Base-by-base conservation (phyloP, 768 basidiomycete genomes). In the Paxillus involutus region DNA sequence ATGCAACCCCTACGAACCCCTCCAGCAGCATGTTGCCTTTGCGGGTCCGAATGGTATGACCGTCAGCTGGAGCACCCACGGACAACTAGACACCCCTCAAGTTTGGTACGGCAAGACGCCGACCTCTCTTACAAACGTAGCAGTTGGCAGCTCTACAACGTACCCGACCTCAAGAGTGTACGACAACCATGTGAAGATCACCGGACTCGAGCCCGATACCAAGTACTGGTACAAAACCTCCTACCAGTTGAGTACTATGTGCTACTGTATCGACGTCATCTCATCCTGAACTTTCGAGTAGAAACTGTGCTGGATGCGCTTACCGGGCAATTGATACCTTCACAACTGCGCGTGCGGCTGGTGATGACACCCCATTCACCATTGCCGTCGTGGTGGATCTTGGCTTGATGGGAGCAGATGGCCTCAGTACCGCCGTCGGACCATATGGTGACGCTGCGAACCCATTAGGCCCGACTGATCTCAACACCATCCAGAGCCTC, bases 401-500 rank as follows among this genome's bases (percentile, higher is more conserved):
- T 16, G 64, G 66, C 30, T 59, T 67, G 32, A 67, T 63, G 66
- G 66, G 64, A 30, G 53, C 56, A 1, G 59, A 66, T 11, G 66
- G 66, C 10, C 64, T 68, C 40, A 68, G 66, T 47, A 68, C 64
- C n/a, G 59, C 58, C 11, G 66, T 67, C 11, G 66, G 66, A 2
- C 66, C 66, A 33, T 55, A 47, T 0, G 66, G 66, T 9, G 56
- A 44, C 6, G 56, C 66, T 32, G 51, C 48, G 14, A 60, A 59
- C 43, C 62, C 64, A 4, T 58, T 68, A 9, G 66, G 64, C 0
- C 60, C 64, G n/a, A 52, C 56, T 9, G 62, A 67, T 21, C 58
- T 68, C 16, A 68, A 67, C 47, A 62, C 66, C 0, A 68, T 68
- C 26, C 66, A 67, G 47, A 68, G 65, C 47, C 60, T 68, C 17